Conservation (phyloP, 2,329 filamentous ascomycete species). For the Hymenoscyphus scutula region DNA sequence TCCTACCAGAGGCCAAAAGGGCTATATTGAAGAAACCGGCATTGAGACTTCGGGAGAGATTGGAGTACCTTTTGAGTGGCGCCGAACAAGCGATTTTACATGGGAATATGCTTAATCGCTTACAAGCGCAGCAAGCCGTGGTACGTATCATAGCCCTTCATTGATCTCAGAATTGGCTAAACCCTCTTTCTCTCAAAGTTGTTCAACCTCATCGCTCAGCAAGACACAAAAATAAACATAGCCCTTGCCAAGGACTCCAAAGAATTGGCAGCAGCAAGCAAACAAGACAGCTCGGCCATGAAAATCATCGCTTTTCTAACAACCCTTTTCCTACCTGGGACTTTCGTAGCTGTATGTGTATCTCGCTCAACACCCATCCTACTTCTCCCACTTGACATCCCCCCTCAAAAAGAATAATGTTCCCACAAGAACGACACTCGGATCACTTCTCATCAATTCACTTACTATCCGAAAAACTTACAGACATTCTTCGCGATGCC, state of each 20-base stretch:
- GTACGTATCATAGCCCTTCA: too few relatives aligned
- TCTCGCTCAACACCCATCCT: too few relatives aligned
- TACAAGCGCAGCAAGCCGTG: not conserved
- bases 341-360: not conserved
- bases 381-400: too few relatives aligned
- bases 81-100: not conserved
- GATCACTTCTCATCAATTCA: too few relatives aligned
- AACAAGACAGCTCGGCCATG: not conserved
- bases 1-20: not conserved
- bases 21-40: not conserved
- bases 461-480: too few relatives aligned
- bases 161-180: too few relatives aligned
- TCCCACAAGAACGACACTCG: too few relatives aligned
- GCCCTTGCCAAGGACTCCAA: not conserved
- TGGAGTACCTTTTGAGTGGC: not conserved
- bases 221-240: not conserved
- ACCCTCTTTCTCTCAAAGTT: too few relatives aligned
- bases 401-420: too few relatives aligned
- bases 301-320: not conserved
- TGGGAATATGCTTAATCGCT: not conserved
- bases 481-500: constrained; percentile 9
- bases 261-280: not conserved
- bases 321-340: not conserved
- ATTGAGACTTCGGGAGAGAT: not conserved
- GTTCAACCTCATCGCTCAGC: not conserved